phyloP scores from a whole-genome alignment of 495 filamentous ascomycete species.

The Cladorrhinum samala region DNA sequence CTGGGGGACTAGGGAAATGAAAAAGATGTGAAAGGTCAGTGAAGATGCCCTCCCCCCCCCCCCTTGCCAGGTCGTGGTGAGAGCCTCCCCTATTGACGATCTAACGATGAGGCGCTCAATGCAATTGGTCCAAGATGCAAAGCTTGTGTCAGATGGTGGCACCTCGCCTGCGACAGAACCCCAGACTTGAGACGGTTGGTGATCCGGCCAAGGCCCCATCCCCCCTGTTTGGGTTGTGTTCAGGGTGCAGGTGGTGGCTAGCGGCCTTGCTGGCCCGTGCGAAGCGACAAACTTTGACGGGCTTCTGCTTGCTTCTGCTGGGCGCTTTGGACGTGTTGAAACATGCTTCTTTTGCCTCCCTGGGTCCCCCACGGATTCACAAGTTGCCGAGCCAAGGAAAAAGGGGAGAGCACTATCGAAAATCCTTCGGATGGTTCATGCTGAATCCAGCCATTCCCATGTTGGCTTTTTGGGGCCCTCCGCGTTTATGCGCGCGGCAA shows the following conservation, averaged over 20 bases:
- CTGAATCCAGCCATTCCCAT: not conserved
- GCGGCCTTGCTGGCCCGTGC: not conserved
- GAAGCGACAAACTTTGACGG: not conserved
- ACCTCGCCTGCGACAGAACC: slow-evolving; percentile 8
- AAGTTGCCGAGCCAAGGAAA: not conserved
- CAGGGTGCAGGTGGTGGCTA: not conserved
- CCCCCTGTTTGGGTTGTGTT: not conserved
- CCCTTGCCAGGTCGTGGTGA: not conserved
- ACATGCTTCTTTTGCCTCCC: no score
- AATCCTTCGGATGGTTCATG: not conserved
- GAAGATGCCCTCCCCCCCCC: slow-evolving; percentile 3
- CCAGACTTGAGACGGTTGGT: slow-evolving; percentile 26
- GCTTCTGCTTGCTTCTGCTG: no score
- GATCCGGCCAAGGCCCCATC: slow-evolving; percentile 7
- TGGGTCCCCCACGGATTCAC: not conserved
- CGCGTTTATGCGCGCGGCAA: not conserved
- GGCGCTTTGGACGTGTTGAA: no score
- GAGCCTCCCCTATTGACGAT: slow-evolving; percentile 9
- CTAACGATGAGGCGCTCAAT: slow-evolving; percentile 4
- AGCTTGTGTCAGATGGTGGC: slow-evolving; percentile 16
- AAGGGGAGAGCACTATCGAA: not conserved
- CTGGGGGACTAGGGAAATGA: not conserved
- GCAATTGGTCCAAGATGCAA: slow-evolving; percentile 18
- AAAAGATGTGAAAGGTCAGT: not conserved
- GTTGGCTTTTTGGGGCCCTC: not conserved